These are phyloP conservation scores for Gracilaria gracilis DNA, from an alignment of 23 red algal species.

Conservation along the genomic window DNA sequence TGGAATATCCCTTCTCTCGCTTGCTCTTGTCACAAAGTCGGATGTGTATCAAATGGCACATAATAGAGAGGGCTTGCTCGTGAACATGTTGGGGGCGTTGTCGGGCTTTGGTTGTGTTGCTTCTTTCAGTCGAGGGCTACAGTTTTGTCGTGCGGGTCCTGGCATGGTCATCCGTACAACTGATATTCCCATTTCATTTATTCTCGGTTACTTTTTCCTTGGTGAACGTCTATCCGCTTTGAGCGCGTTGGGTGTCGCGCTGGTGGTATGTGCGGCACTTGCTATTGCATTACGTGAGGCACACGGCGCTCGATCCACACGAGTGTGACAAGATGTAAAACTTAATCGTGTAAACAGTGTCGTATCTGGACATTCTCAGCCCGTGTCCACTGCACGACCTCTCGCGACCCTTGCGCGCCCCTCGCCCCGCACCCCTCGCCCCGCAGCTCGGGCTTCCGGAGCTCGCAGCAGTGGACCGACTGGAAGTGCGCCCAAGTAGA, in stretches of 20 bases:
- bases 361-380: too few relatives aligned
- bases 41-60: neutral
- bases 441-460: too few relatives aligned
- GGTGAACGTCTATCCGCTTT: neutral
- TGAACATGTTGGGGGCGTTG: slow-evolving; percentile 12
- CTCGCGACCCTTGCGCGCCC: too few relatives aligned
- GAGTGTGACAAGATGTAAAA: too few relatives aligned
- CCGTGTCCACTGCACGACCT: too few relatives aligned
- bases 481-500: too few relatives aligned
- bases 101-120: slow-evolving; percentile 26
- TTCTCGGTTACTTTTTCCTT: slow-evolving; percentile 43
- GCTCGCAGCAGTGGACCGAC: too few relatives aligned
- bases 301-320: too few relatives aligned
- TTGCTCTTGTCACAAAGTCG: neutral
- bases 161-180: slow-evolving; percentile 34
- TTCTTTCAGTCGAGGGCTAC: slow-evolving; percentile 6
- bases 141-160: slow-evolving; percentile 48
- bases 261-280: too few relatives aligned
- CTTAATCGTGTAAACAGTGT: too few relatives aligned
- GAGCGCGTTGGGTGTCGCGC: neutral
- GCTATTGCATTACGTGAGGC: too few relatives aligned
- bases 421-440: too few relatives aligned
- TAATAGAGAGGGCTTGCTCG: neutral
- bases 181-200: slow-evolving; percentile 40
- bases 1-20: neutral